Evolutionary conservation across 495 filamentous ascomycete species (phyloP).

Genomic region (Aspergillus sclerotiicarbonarius): DNA sequence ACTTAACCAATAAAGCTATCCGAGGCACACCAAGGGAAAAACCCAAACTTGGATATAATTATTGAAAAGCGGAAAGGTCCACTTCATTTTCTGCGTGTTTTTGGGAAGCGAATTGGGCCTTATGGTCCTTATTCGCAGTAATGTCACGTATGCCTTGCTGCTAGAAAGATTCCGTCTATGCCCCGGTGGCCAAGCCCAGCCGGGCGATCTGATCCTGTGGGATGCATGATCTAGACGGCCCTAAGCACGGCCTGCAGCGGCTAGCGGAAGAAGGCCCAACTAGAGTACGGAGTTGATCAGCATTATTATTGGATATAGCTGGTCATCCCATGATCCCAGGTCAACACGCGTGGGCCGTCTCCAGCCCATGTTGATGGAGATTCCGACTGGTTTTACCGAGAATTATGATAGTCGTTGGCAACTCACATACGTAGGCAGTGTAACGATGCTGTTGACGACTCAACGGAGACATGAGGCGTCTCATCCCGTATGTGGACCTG

Average conservation of each 20-base stretch:
- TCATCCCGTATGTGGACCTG: background rate
- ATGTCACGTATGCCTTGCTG: background rate
- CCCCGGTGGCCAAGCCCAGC: background rate
- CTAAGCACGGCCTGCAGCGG: background rate
- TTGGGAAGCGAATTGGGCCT: background rate
- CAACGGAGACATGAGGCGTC: too few species aligned
- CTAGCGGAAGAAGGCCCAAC: background rate
- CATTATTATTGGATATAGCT: conserved; percentile 1
- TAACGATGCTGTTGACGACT: background rate
- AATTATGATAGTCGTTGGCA: background rate
- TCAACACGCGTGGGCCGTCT: background rate
- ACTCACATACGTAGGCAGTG: background rate
- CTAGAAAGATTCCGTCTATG: background rate
- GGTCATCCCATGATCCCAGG: background rate
- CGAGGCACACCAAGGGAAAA: background rate
- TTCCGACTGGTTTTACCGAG: background rate
- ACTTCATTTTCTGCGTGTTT: background rate
- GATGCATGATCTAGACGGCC: background rate
- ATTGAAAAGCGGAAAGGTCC: background rate
- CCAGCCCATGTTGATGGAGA: background rate
- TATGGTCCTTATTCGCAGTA: background rate
- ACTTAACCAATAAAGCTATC: background rate
- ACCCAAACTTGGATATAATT: background rate
- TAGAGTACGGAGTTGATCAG: background rate
- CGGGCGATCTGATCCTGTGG: background rate